These are phyloP conservation scores for Viridothelium virens DNA, from an alignment of 495 filamentous ascomycete genomes.

Conservation along the genomic window DNA sequence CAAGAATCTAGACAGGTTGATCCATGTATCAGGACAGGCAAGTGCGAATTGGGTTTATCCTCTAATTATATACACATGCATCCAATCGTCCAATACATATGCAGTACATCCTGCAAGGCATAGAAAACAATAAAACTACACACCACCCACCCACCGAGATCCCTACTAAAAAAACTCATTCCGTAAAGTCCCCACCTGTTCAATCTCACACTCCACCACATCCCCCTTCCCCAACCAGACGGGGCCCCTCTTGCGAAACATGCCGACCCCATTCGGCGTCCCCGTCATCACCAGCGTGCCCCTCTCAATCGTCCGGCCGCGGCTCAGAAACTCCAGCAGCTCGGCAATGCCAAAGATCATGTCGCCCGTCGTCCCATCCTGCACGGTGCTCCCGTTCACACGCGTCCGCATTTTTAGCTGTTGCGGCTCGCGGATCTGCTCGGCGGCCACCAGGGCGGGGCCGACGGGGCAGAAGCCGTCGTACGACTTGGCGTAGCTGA, in stretches of 20 bases:
- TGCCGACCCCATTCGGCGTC: constrained; percentile 38
- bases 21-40: no score
- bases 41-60: no score
- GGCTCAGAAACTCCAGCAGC: constrained; percentile 30
- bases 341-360: constrained; percentile 33
- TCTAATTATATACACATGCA: no score
- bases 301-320: constrained; percentile 34
- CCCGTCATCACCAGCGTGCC: constrained; percentile 40
- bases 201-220: constrained; percentile 14
- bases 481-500: constrained; percentile 42
- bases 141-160: not conserved
- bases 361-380: constrained; percentile 31
- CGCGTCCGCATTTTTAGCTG: constrained; percentile 29
- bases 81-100: not conserved
- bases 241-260: constrained; percentile 30
- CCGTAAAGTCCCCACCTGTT: constrained; percentile 8
- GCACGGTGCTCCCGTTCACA: constrained; percentile 39
- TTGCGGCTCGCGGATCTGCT: constrained; percentile 27
- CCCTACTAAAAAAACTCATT: constrained; percentile 10
- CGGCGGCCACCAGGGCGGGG: constrained; percentile 32
- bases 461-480: constrained; percentile 44
- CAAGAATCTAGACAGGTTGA: no score
- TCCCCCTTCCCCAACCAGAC: constrained; percentile 36
- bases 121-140: not conserved
- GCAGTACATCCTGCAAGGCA: not conserved